phyloP scores from a whole-genome alignment of 768 basidiomycete genomes.

The Daedaleopsis sinensis region DNA sequence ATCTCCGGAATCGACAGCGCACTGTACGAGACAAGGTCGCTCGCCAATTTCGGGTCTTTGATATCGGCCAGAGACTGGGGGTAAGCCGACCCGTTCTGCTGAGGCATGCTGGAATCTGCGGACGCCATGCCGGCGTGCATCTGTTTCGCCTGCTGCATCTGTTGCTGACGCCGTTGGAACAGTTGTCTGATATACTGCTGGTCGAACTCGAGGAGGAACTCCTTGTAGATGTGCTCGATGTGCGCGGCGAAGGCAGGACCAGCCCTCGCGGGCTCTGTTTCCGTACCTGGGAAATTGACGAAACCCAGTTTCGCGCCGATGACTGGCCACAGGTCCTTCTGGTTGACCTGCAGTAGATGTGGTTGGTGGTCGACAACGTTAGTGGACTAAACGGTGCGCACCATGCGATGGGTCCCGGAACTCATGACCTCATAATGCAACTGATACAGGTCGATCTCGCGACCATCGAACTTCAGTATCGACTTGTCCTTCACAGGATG shows the following conservation, averaged over 20 bases:
- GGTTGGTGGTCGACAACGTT: not conserved
- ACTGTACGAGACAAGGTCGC: conserved; percentile 51
- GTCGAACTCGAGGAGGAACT: conserved; percentile 61
- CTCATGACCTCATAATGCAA: conserved; percentile 63
- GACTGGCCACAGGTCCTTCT: conserved; percentile 59
- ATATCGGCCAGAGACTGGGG: conserved; percentile 5
- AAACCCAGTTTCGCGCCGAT: conserved; percentile 72
- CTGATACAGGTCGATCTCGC: conserved; percentile 58
- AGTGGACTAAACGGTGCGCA: conserved; percentile 28
- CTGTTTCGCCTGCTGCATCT: conserved; percentile 2
- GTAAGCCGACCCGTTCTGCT: not conserved
- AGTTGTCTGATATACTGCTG: conserved; percentile 31
- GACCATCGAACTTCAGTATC: conserved; percentile 52
- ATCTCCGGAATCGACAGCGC: conserved; percentile 52
- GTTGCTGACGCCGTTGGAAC: not conserved
- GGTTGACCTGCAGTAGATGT: conserved; percentile 3
- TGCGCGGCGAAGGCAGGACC: conserved; percentile 65
- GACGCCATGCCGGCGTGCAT: not conserved
- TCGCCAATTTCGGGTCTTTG: conserved; percentile 41
- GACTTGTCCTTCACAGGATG: conserved; percentile 43
- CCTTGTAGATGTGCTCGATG: conserved; percentile 61
- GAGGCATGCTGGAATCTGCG: not conserved
- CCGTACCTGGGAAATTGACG: conserved; percentile 63
- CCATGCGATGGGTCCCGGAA: conserved; percentile 48
- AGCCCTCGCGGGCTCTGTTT: conserved; percentile 60